phyloP scores from a whole-genome alignment of 2,329 filamentous ascomycete genomes.

The Calonectria pteridis region DNA sequence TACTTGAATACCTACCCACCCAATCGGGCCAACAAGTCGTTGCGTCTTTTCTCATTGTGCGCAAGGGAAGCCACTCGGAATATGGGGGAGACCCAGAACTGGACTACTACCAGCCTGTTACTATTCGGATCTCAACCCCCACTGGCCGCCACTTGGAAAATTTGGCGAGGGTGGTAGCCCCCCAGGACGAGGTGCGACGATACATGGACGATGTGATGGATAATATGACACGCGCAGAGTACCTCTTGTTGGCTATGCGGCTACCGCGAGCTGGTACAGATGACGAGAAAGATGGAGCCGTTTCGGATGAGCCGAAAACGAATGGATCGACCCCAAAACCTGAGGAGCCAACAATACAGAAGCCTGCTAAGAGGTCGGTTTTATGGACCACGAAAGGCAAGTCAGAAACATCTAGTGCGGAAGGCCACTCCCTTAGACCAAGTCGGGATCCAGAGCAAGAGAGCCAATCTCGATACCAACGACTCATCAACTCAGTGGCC shows the following conservation, averaged over 20 bases:
- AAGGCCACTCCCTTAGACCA: conserved; percentile 39
- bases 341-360: conserved; percentile 43
- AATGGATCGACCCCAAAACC: conserved; percentile 48
- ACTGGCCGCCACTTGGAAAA: conserved; percentile 71
- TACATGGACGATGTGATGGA: conserved; percentile 81
- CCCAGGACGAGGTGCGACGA: conserved; percentile 70
- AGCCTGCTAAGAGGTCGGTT: conserved; percentile 45
- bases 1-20: conserved; percentile 73
- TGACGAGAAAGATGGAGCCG: conserved; percentile 46
- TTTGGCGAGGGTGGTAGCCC: conserved; percentile 71
- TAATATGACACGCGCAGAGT: conserved; percentile 76
- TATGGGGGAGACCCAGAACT: conserved; percentile 72
- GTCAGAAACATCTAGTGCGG: conserved; percentile 33
- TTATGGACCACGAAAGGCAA: conserved; percentile 51
- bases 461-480: conserved; percentile 51
- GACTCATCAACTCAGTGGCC: conserved; percentile 53
- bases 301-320: conserved; percentile 47
- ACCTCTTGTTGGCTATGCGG: conserved; percentile 75
- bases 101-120: conserved; percentile 84
- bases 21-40: conserved; percentile 71
- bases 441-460: conserved; percentile 51
- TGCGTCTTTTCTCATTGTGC: conserved; percentile 82
- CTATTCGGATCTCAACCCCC: conserved; percentile 68
- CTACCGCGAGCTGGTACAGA: conserved; percentile 61
- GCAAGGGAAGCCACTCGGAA: conserved; percentile 76